Evolutionary conservation across 768 basidiomycete species (phyloP).

Genomic region (Boletus huronensis): DNA sequence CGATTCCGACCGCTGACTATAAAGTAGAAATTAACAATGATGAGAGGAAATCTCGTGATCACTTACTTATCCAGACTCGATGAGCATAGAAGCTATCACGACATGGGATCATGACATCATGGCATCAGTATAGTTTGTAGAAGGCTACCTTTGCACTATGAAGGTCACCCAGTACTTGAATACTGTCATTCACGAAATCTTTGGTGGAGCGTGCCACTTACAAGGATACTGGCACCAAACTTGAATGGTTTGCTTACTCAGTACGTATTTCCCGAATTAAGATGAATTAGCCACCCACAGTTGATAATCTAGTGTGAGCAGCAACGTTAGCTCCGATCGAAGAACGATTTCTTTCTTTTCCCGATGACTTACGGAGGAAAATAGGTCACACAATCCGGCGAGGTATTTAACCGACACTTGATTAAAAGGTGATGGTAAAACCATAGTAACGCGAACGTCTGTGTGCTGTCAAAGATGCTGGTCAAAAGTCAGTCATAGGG

Average conservation of each 20-base stretch:
- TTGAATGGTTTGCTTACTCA: neutral
- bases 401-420: constrained; percentile 4
- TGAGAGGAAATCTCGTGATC: neutral
- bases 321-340: neutral
- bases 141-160: neutral
- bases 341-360: neutral
- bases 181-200: neutral
- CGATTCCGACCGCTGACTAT: neutral
- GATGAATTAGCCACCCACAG: neutral
- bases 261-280: neutral
- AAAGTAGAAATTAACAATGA: neutral
- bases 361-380: constrained; percentile 7
- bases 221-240: neutral
- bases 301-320: neutral
- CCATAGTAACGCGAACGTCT: neutral
- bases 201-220: neutral
- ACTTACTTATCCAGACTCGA: neutral
- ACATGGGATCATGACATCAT: neutral
- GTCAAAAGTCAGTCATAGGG: neutral
- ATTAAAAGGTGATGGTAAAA: constrained; percentile 2
- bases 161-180: neutral
- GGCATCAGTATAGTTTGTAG: neutral
- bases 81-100: neutral
- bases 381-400: neutral
- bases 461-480: constrained; percentile 8